Evolutionary conservation across 1,284 basidiomycete genomes (phyloP).

Genomic region (Trichosporon sp.): DNA sequence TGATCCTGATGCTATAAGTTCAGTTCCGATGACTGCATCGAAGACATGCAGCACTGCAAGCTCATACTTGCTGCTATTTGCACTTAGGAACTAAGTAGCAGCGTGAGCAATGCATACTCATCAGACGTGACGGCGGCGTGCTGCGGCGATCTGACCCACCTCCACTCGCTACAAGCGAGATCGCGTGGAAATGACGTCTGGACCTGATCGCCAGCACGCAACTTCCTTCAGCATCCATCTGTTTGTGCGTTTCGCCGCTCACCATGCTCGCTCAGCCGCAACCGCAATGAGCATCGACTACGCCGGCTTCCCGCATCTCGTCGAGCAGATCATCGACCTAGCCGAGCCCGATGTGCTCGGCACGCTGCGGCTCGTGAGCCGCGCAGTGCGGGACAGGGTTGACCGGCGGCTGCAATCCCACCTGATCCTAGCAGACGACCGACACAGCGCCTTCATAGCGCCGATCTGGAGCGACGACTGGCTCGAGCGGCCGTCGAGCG

Average conservation of each 20-base stretch:
- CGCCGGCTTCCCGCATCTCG: conserved; percentile 1
- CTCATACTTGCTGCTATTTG: too few species aligned
- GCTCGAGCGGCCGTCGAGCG: background rate
- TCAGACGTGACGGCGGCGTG: background rate
- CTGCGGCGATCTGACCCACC: background rate
- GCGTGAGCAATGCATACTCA: too few species aligned
- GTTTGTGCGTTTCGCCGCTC: background rate
- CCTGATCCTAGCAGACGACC: background rate
- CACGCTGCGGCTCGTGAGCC: background rate
- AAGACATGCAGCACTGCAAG: too few species aligned
- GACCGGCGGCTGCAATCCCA: background rate
- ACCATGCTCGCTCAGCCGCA: background rate
- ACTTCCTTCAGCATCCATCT: background rate
- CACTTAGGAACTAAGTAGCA: too few species aligned
- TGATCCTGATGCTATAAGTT: too few species aligned
- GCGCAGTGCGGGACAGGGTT: background rate
- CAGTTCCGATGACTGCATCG: too few species aligned
- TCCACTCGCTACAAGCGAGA: background rate
- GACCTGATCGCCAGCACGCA: background rate
- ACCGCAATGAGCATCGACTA: conserved; percentile 4
- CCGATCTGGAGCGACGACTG: conserved; percentile 3
- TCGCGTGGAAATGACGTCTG: background rate
- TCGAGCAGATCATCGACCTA: background rate
- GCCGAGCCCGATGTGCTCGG: background rate
- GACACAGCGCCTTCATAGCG: background rate